Evolutionary conservation across 1,284 basidiomycete species (phyloP).

Genomic region (Trichosporon inkin): DNA sequence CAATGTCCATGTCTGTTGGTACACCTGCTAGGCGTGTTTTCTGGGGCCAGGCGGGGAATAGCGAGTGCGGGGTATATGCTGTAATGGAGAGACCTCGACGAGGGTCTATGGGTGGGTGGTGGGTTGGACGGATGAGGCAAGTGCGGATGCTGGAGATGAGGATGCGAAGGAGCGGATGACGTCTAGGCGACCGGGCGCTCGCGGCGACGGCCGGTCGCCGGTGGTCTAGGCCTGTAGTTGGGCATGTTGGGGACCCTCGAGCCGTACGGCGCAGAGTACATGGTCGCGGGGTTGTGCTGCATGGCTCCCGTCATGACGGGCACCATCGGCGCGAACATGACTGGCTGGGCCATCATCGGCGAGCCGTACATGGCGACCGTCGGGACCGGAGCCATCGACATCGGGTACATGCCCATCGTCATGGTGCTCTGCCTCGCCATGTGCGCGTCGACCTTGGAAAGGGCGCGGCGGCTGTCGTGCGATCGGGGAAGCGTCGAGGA

Average conservation of each 20-base stretch:
- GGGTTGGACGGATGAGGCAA: not conserved
- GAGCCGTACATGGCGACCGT: not conserved
- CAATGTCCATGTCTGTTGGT: slow-evolving; percentile 3
- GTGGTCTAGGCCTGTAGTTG: slow-evolving; percentile 14
- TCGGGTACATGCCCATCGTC: slow-evolving; percentile 9
- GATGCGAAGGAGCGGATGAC: not conserved
- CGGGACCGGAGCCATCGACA: slow-evolving; percentile 5
- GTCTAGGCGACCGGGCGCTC: slow-evolving; percentile 23
- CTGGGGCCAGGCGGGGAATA: not conserved
- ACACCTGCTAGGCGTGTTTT: slow-evolving; percentile 4
- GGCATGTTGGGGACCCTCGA: slow-evolving; percentile 18
- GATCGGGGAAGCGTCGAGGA: slow-evolving; percentile 11
- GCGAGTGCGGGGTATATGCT: slow-evolving; percentile 8
- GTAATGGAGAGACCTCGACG: not conserved
- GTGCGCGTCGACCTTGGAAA: slow-evolving; percentile 17
- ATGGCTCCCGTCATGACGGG: slow-evolving; percentile 8
- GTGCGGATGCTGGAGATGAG: not conserved
- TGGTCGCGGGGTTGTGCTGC: not conserved
- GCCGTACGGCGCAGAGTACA: slow-evolving; percentile 9
- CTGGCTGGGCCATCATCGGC: slow-evolving; percentile 13
- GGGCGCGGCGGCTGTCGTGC: slow-evolving; percentile 20
- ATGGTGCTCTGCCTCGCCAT: not conserved
- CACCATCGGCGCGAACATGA: slow-evolving; percentile 14
- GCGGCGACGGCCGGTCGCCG: slow-evolving; percentile 17
- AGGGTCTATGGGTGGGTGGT: not conserved